phyloP scores from a whole-genome alignment of 192 early-diverging fungal genomes.

The Coemansia sp. region DNA sequence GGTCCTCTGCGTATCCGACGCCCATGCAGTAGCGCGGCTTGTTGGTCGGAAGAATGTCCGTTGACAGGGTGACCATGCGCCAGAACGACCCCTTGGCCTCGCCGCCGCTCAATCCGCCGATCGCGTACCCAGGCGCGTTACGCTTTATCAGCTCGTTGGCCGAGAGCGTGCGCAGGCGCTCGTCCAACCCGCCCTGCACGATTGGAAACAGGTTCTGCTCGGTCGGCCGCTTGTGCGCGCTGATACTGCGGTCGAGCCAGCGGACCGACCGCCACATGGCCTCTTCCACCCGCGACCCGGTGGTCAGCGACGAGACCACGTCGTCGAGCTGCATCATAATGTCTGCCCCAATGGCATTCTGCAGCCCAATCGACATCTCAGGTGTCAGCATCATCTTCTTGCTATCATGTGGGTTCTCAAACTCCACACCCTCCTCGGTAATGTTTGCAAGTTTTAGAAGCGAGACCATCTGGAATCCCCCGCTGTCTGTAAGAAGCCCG shows the following conservation, averaged over 20 bases:
- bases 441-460: slow-evolving; percentile 78
- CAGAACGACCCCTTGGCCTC: slow-evolving; percentile 86
- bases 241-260: slow-evolving; percentile 84
- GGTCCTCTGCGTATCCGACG: slow-evolving; percentile 80
- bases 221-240: slow-evolving; percentile 65
- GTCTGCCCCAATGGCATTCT: slow-evolving; percentile 84
- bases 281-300: slow-evolving; percentile 80
- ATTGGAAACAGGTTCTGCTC: slow-evolving; percentile 86
- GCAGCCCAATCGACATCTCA: slow-evolving; percentile 80
- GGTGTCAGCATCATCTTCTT: slow-evolving; percentile 81
- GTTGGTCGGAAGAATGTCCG: slow-evolving; percentile 71
- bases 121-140: slow-evolving; percentile 78
- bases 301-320: slow-evolving; percentile 79
- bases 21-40: slow-evolving; percentile 94
- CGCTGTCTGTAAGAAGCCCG: slow-evolving; percentile 77
- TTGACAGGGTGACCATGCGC: slow-evolving; percentile 78
- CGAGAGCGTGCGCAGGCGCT: slow-evolving; percentile 65
- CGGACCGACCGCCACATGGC: slow-evolving; percentile 87
- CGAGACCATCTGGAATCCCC: slow-evolving; percentile 91
- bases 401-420: slow-evolving; percentile 80
- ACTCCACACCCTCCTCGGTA: slow-evolving; percentile 83
- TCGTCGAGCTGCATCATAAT: slow-evolving; percentile 94
- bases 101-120: slow-evolving; percentile 83
- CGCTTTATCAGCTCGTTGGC: slow-evolving; percentile 78
- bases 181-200: slow-evolving; percentile 81